These are phyloP conservation scores for Cladorrhinum samala DNA, from an alignment of 495 filamentous ascomycete species.

Conservation along the genomic window DNA sequence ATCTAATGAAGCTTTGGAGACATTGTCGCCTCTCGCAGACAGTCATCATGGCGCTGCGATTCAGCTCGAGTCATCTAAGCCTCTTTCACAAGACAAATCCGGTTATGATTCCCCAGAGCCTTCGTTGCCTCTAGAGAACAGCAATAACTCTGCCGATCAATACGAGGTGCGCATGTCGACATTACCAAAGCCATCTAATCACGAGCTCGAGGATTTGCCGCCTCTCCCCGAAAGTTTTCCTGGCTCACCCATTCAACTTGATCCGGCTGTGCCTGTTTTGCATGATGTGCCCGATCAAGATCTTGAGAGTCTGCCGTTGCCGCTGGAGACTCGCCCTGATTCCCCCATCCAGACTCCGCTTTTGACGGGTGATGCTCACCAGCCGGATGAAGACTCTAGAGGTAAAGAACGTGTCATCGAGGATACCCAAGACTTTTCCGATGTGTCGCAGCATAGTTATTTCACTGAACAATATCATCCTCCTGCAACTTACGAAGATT, in stretches of 20 bases:
- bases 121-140: no score
- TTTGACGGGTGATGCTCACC: no score
- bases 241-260: neutral
- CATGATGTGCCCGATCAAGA: neutral
- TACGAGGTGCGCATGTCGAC: no score
- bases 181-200: neutral
- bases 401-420: neutral
- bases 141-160: no score
- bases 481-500: conserved; percentile 1
- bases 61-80: no score
- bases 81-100: no score
- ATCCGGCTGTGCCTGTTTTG: neutral
- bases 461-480: neutral
- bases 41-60: no score
- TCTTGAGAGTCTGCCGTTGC: conserved; percentile 5
- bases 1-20: no score
- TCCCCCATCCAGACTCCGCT: conserved; percentile 6
- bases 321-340: conserved; percentile 10
- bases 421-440: conserved; percentile 2
- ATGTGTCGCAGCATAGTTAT: neutral
- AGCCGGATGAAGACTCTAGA: neutral
- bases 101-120: no score
- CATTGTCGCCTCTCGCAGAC: no score
- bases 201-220: neutral
- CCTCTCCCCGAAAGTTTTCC: conserved; percentile 2